Conservation (phyloP, 108 stramenopile species). For the Cyclotella distinguenda region DNA sequence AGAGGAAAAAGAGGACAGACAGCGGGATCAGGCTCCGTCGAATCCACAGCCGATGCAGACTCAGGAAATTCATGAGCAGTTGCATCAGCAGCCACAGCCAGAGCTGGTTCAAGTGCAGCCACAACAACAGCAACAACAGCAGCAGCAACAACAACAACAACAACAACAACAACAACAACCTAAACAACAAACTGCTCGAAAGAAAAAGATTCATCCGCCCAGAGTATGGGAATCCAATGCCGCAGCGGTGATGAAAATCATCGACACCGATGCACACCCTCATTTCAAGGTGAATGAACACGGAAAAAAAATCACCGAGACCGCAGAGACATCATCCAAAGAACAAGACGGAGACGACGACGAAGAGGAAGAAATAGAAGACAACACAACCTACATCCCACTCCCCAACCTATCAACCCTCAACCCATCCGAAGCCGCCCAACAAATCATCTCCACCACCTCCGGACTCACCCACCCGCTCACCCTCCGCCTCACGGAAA, state of each 20-base stretch:
- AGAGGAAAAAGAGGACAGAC: background rate
- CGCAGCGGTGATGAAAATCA: constrained; percentile 29
- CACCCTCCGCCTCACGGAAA: constrained; percentile 33
- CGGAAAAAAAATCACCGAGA: background rate
- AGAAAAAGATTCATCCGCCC: constrained; percentile 22
- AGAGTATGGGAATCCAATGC: constrained; percentile 41
- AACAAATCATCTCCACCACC: constrained; percentile 16
- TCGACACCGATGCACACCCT: constrained; percentile 22
- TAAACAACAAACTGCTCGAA: constrained; percentile 10
- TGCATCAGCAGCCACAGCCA: background rate
- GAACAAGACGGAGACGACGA: constrained; percentile 8
- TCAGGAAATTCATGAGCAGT: background rate
- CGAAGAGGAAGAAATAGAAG: constrained; percentile 19
- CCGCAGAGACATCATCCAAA: background rate
- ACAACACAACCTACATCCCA: constrained; percentile 34
- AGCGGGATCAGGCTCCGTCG: constrained; percentile 1
- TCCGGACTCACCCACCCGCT: constrained; percentile 20
- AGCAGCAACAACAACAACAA: constrained; percentile 5
- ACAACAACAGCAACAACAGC: constrained; percentile 5
- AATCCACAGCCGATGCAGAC: background rate
- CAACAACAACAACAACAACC: constrained; percentile 10
- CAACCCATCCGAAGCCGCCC: constrained; percentile 24
- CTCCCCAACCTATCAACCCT: constrained; percentile 37
- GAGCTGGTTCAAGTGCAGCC: background rate
- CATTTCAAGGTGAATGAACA: constrained; percentile 1